Evolutionary conservation across 108 stramenopile species (phyloP).

Genomic region (Pseudonitzschia multiseries): DNA sequence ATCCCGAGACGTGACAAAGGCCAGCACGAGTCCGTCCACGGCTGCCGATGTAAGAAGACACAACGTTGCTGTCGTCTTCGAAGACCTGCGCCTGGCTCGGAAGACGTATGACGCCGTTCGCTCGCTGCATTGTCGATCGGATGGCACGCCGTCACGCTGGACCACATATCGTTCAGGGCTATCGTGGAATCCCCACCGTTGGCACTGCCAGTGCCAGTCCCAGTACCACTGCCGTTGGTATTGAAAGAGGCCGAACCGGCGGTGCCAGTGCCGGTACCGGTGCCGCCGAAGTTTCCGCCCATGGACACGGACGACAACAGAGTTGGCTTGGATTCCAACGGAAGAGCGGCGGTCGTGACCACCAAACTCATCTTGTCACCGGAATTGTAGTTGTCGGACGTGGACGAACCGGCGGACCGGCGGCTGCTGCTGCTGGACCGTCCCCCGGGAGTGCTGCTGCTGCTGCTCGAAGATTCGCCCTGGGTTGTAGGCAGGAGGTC

Average conservation of each 20-base stretch:
- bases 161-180: conserved; percentile 42
- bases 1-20: conserved; percentile 67
- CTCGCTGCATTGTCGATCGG: conserved; percentile 24
- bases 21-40: conserved; percentile 66
- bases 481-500: conserved; percentile 59
- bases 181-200: conserved; percentile 14
- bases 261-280: too few relatives aligned
- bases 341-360: conserved; percentile 53
- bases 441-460: not conserved
- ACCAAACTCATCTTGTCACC: conserved; percentile 42
- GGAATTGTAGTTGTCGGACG: conserved; percentile 5
- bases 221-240: conserved; percentile 1
- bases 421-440: conserved; percentile 20
- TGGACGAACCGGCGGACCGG: conserved; percentile 20
- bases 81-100: conserved; percentile 39
- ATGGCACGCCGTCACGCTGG: conserved; percentile 35
- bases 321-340: conserved; percentile 29
- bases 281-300: too few relatives aligned
- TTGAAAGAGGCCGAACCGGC: not conserved
- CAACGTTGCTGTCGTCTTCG: conserved; percentile 40
- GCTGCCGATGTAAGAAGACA: not conserved
- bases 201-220: not conserved
- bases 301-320: too few relatives aligned
- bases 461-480: conserved; percentile 15
- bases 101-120: conserved; percentile 12